Evolutionary conservation across 306 rosid genomes (phyloP).

Genomic region (Fragaria ananassa): DNA sequence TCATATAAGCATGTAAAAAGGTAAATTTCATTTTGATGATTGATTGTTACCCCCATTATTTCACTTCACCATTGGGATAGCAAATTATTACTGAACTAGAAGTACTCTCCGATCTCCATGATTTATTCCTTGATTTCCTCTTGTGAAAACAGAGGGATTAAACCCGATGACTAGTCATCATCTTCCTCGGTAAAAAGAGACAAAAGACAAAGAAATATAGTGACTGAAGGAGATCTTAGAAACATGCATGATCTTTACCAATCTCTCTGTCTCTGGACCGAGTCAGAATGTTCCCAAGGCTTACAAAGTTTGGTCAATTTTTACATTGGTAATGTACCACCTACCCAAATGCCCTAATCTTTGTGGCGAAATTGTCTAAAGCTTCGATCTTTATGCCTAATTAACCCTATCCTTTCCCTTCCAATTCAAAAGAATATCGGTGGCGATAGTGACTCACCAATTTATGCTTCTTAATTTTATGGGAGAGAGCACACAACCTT

Average conservation of each 20-base stretch:
- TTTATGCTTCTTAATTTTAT: not conserved
- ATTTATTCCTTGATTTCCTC: slow-evolving; percentile 29
- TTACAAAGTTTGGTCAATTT: slow-evolving; percentile 3
- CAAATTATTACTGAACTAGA: not conserved
- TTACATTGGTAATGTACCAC: slow-evolving; percentile 3
- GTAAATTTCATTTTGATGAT: not conserved
- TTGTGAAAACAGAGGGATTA: not conserved
- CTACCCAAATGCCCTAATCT: not conserved
- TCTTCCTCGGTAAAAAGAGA: not conserved
- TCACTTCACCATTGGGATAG: slow-evolving; percentile 2
- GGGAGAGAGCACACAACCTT: not conserved
- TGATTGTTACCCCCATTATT: not conserved
- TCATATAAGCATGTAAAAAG: slow-evolving; percentile 7
- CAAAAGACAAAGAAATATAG: not conserved
- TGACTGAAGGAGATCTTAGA: slow-evolving; percentile 3
- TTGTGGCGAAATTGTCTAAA: not conserved
- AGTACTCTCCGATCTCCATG: not conserved
- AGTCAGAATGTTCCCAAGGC: not conserved
- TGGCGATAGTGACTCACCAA: not conserved
- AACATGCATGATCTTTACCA: slow-evolving; percentile 10
- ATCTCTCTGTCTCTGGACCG: slow-evolving; percentile 5
- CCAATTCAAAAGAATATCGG: not conserved
- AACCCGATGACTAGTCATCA: not conserved
- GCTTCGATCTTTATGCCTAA: slow-evolving; percentile 8
- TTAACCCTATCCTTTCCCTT: not conserved